phyloP scores from a whole-genome alignment of 495 filamentous ascomycete species.

The Alectoria sarmentosa region DNA sequence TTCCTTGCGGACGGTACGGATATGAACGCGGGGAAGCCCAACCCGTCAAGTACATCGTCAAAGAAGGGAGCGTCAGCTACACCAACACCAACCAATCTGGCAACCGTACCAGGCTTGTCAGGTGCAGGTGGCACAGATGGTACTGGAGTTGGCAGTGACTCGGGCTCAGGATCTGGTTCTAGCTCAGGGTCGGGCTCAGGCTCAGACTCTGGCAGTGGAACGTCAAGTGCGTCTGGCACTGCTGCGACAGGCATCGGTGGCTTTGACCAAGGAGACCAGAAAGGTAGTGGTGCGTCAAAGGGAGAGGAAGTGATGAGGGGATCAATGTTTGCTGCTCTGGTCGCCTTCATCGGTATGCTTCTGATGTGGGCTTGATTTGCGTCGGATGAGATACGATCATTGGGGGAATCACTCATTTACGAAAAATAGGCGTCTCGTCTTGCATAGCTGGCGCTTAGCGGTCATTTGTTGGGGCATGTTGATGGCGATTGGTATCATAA shows the following conservation, averaged over 20 bases:
- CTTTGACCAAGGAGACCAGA: slow-evolving; percentile 30
- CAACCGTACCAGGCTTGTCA: slow-evolving; percentile 36
- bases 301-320: slow-evolving; percentile 43
- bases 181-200: slow-evolving; percentile 11
- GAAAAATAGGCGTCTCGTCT: slow-evolving; percentile 25
- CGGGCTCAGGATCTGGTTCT: slow-evolving; percentile 7
- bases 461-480: slow-evolving; percentile 6
- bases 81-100: slow-evolving; percentile 31
- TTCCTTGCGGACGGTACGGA: slow-evolving; percentile 70
- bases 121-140: slow-evolving; percentile 34
- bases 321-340: slow-evolving; percentile 50
- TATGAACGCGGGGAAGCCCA: slow-evolving; percentile 45
- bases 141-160: slow-evolving; percentile 18
- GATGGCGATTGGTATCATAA: slow-evolving; percentile 5
- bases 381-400: slow-evolving; percentile 17
- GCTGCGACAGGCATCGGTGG: slow-evolving; percentile 26
- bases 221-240: slow-evolving; percentile 28
- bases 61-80: slow-evolving; percentile 15
- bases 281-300: slow-evolving; percentile 34
- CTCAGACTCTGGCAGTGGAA: slow-evolving; percentile 18
- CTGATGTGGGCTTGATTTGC: slow-evolving; percentile 37
- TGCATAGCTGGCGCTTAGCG: slow-evolving; percentile 9
- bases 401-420: slow-evolving; percentile 17
- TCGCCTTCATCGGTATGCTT: slow-evolving; percentile 48
- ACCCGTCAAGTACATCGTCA: slow-evolving; percentile 16